Conservation (phyloP, 352 stramenopile species). For the Pythium aphanidermatum region DNA sequence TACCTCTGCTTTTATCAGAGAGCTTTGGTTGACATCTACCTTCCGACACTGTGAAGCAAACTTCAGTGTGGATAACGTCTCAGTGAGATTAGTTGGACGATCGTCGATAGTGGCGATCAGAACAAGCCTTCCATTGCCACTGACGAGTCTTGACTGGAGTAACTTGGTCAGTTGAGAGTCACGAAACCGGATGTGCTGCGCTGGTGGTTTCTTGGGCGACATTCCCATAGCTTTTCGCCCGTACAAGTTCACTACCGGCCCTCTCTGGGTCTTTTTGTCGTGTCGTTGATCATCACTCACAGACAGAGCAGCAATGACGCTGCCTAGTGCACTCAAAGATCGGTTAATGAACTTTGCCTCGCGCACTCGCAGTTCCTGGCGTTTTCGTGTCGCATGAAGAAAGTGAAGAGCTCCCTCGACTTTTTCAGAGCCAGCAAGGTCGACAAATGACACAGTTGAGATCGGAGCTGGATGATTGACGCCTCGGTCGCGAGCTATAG, state of each 20-base stretch:
- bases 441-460: slow-evolving; percentile 60
- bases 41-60: slow-evolving; percentile 64
- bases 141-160: slow-evolving; percentile 43
- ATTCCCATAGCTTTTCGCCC: not conserved
- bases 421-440: slow-evolving; percentile 63
- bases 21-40: slow-evolving; percentile 34
- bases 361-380: slow-evolving; percentile 55
- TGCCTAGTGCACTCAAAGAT: slow-evolving; percentile 59
- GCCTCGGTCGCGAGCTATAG: slow-evolving; percentile 1
- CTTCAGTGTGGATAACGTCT: slow-evolving; percentile 72
- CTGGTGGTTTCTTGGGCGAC: not conserved
- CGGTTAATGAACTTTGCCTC: slow-evolving; percentile 80
- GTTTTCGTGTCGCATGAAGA: slow-evolving; percentile 36
- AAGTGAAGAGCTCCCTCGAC: slow-evolving; percentile 50
- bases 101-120: slow-evolving; percentile 65
- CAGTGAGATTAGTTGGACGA: slow-evolving; percentile 37
- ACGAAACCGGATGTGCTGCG: slow-evolving; percentile 47
- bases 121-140: slow-evolving; percentile 34
- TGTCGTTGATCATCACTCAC: slow-evolving; percentile 4
- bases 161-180: slow-evolving; percentile 74
- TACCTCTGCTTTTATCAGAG: not conserved
- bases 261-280: too few relatives aligned
- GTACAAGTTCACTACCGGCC: too few relatives aligned
- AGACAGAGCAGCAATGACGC: slow-evolving; percentile 53
- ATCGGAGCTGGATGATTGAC: not conserved